Evolutionary conservation across 192 early-diverging fungal species (phyloP).

Genomic region (Podochytrium sp.): DNA sequence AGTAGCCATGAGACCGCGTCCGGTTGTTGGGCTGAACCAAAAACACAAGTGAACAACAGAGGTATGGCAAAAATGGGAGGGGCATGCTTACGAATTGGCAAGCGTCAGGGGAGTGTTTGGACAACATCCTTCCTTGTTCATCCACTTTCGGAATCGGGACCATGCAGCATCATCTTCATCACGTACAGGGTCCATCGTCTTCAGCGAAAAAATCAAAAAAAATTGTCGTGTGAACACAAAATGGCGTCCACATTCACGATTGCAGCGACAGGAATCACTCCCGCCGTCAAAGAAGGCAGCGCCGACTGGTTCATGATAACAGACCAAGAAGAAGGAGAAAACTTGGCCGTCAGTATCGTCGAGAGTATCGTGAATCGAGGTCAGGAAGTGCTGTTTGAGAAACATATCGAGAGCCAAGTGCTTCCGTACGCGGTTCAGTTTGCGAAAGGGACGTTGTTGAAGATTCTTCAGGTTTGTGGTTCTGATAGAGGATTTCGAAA

Average conservation of each 20-base stretch:
- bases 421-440: slow-evolving; percentile 60
- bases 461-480: slow-evolving; percentile 42
- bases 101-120: slow-evolving; percentile 18
- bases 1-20: slow-evolving; percentile 36
- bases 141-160: slow-evolving; percentile 21
- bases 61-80: not conserved
- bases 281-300: slow-evolving; percentile 12
- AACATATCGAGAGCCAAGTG: slow-evolving; percentile 61
- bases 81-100: not conserved
- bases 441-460: slow-evolving; percentile 48
- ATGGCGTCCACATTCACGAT: slow-evolving; percentile 1
- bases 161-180: slow-evolving; percentile 15
- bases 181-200: not conserved
- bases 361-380: slow-evolving; percentile 49
- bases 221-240: not conserved
- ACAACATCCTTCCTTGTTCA: not conserved
- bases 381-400: slow-evolving; percentile 62
- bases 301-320: slow-evolving; percentile 47
- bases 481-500: not conserved
- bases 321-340: slow-evolving; percentile 55
- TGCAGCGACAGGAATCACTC: slow-evolving; percentile 6
- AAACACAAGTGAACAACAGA: not conserved
- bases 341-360: slow-evolving; percentile 45
- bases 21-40: not conserved
- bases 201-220: not conserved